Evolutionary conservation across 1,284 basidiomycete genomes (phyloP).

Genomic region (Leucoagaricus sp.): DNA sequence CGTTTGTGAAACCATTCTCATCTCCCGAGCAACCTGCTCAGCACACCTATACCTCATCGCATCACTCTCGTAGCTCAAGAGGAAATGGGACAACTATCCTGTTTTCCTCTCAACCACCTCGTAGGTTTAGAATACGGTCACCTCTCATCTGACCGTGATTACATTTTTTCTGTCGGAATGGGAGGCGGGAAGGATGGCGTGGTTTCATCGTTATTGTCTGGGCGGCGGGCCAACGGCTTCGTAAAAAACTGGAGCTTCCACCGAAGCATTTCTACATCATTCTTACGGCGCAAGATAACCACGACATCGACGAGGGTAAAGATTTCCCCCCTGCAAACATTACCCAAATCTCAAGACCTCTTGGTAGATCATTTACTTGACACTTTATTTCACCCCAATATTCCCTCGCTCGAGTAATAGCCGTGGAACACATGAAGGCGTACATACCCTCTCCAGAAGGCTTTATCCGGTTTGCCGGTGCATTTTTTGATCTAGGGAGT

Average conservation of each 20-base stretch:
- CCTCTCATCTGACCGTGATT: conserved; percentile 18
- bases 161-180: conserved; percentile 39
- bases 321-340: conserved; percentile 39
- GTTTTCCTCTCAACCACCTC: conserved; percentile 15
- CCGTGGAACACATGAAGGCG: conserved; percentile 32
- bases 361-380: conserved; percentile 48
- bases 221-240: conserved; percentile 51
- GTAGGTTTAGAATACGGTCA: too few species aligned
- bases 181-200: conserved; percentile 40
- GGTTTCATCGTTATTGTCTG: conserved; percentile 56
- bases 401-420: conserved; percentile 34
- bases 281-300: conserved; percentile 43
- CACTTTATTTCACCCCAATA: conserved; percentile 40
- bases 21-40: background rate
- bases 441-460: conserved; percentile 44
- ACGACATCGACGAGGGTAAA: conserved; percentile 49
- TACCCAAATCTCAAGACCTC: conserved; percentile 34
- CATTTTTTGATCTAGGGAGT: conserved; percentile 32
- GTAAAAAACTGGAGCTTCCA: conserved; percentile 47
- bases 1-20: conserved; percentile 23
- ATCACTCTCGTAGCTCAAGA: conserved; percentile 42
- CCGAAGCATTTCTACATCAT: conserved; percentile 59
- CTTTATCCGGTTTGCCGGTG: conserved; percentile 52
- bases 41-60: conserved; percentile 32
- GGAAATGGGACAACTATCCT: conserved; percentile 26